Conservation (phyloP, 2,329 filamentous ascomycete species). For the Hypoxylon sp. region DNA sequence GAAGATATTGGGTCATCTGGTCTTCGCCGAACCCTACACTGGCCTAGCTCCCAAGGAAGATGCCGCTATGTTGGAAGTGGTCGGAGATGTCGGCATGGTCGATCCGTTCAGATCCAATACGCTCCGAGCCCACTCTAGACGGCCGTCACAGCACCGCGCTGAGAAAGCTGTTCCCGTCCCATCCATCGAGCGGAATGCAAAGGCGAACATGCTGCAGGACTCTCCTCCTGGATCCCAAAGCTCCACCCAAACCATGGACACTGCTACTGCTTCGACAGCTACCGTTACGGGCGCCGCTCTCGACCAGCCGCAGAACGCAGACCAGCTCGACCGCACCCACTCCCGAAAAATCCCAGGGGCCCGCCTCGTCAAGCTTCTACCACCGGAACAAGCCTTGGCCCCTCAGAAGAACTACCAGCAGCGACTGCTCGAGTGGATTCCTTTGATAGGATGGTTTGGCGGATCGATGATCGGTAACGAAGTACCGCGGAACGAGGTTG, state of each 20-base stretch:
- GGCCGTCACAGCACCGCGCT: constrained; percentile 43
- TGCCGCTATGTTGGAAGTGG: constrained; percentile 65
- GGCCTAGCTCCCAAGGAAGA: constrained; percentile 71
- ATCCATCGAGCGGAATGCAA: constrained; percentile 12
- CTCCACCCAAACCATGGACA: constrained; percentile 66
- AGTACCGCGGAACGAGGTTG: constrained; percentile 75
- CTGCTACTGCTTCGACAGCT: constrained; percentile 54
- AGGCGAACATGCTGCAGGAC: constrained; percentile 48
- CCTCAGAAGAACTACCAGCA: constrained; percentile 72
- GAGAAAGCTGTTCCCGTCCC: constrained; percentile 44
- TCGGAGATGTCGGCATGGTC: constrained; percentile 49
- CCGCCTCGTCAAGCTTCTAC: constrained; percentile 69
- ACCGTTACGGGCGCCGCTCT: constrained; percentile 52
- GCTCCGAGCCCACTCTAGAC: constrained; percentile 27
- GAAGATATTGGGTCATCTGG: constrained; percentile 72
- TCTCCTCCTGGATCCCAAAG: constrained; percentile 55
- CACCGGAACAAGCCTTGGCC: constrained; percentile 74
- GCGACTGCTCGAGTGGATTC: constrained; percentile 69
- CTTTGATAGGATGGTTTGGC: constrained; percentile 76
- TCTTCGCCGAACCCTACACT: constrained; percentile 75
- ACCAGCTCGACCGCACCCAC: constrained; percentile 49
- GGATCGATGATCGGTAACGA: constrained; percentile 77
- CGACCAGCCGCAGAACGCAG: constrained; percentile 17
- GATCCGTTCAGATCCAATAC: constrained; percentile 36
- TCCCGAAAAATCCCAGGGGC: constrained; percentile 73